A percentile compares a stretch with the other conserved stretches of the same genome.
These are phyloP conservation scores for Dactylorhiza incarnata DNA, from an alignment of 106 monocot species.

Conservation along the genomic window DNA sequence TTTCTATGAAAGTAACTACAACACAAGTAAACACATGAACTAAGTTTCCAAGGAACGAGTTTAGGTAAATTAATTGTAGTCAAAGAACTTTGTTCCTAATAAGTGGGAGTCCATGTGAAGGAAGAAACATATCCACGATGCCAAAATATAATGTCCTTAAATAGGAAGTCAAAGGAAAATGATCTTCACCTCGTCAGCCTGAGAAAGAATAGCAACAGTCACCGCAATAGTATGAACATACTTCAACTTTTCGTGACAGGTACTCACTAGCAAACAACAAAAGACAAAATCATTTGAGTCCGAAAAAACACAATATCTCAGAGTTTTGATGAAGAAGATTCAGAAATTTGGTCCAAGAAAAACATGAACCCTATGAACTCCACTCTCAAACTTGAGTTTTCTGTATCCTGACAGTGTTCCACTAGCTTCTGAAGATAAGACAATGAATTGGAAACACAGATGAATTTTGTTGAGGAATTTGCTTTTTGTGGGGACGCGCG, in stretches of 20 bases:
- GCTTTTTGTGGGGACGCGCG: no score
- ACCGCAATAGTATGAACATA: constrained; percentile 97
- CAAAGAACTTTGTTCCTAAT: no score
- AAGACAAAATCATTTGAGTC: no score
- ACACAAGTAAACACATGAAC: not conserved
- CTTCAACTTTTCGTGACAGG: constrained; percentile 93
- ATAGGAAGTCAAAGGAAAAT: not conserved
- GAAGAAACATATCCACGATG: not conserved
- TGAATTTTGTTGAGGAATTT: no score
- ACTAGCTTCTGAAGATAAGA: constrained; percentile 74
- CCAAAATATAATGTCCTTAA: not conserved
- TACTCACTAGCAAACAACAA: constrained; percentile 52
- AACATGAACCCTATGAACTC: constrained; percentile 98
- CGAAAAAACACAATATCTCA: not conserved
- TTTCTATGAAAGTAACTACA: not conserved
- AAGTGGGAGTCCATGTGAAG: no score
- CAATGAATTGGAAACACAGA: not conserved
- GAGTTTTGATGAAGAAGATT: not conserved
- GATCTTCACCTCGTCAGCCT: constrained; percentile 75
- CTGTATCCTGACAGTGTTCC: constrained; percentile 90
- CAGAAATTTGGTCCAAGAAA: not conserved
- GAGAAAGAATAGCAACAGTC: constrained; percentile 93
- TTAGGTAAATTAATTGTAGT: no score
- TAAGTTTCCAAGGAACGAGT: not conserved
- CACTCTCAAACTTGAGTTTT: constrained; percentile 93